Percentiles rank a stretch among this genome's conserved stretches.
Evolutionary conservation across 768 basidiomycete species (phyloP).

Genomic region (Fomitopsis pulvina): DNA sequence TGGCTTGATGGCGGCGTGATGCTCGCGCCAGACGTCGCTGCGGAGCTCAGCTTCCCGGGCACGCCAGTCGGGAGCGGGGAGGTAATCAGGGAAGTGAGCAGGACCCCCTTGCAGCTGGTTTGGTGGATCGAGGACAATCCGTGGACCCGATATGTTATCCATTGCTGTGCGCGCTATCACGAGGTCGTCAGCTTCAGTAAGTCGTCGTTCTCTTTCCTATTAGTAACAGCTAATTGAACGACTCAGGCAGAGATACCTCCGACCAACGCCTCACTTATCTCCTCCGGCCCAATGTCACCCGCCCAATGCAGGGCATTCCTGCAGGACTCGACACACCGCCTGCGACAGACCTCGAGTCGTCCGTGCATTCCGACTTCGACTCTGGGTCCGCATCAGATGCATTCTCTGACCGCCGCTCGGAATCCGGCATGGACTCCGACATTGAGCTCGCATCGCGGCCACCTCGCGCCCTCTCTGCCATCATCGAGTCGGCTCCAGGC

Average conservation of each 20-base stretch:
- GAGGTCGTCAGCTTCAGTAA: conserved; percentile 77
- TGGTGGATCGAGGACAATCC: conserved; percentile 69
- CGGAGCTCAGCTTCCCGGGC: conserved; percentile 29
- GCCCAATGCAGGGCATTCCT: conserved; percentile 42
- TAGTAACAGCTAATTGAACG: not conserved
- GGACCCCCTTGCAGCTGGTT: conserved; percentile 60
- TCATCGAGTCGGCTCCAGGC: conserved; percentile 20
- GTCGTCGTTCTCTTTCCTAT: conserved; percentile 23
- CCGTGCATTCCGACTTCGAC: conserved; percentile 39
- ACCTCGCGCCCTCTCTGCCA: conserved; percentile 14
- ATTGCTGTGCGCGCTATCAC: conserved; percentile 77
- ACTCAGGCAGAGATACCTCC: conserved; percentile 47
- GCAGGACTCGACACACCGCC: conserved; percentile 63
- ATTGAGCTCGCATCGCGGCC: conserved; percentile 15
- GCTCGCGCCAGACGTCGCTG: conserved; percentile 40
- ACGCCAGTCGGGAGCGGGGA: conserved; percentile 44
- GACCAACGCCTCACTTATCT: conserved; percentile 70
- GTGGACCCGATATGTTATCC: conserved; percentile 76
- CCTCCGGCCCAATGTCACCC: conserved; percentile 67
- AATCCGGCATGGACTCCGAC: conserved; percentile 20
- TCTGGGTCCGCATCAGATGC: conserved; percentile 20
- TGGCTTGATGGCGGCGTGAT: conserved; percentile 64
- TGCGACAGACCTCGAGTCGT: conserved; percentile 56
- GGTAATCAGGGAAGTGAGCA: conserved; percentile 55
- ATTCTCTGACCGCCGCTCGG: conserved; percentile 17